These are phyloP conservation scores for Avena eriantha DNA, from an alignment of 176 grass and related monocot species.

Conservation along the genomic window DNA sequence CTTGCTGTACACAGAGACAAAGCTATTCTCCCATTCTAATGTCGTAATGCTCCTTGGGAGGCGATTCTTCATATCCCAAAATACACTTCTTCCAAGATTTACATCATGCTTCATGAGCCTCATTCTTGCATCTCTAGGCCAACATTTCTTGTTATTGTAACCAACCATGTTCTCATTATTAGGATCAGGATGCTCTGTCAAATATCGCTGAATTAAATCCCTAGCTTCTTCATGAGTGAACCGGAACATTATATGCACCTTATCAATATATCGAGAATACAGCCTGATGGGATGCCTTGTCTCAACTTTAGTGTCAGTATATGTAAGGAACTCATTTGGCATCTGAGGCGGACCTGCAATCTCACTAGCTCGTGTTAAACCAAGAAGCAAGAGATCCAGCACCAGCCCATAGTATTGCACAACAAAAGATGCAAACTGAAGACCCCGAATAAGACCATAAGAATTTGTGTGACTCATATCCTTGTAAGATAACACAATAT, in stretches of 20 bases:
- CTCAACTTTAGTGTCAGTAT: conserved; percentile 87
- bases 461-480: conserved; percentile 99
- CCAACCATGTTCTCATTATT: conserved; percentile 99
- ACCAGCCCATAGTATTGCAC: conserved; percentile 95
- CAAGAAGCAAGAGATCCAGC: conserved; percentile 90
- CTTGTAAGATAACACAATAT: conserved; percentile 54
- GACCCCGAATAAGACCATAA: conserved; percentile 93
- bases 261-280: conserved; percentile 96
- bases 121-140: conserved; percentile 99
- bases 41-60: conserved; percentile 63
- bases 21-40: conserved; percentile 81
- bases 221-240: conserved; percentile 97
- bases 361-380: conserved; percentile 91
- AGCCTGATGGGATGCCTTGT: conserved; percentile 90
- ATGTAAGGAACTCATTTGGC: conserved; percentile 99
- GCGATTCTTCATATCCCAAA: conserved; percentile 99
- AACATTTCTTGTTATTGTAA: conserved; percentile 98
- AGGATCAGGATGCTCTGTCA: conserved; percentile 97
- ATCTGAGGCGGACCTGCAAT: conserved; percentile 90
- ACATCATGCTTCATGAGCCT: conserved; percentile 99
- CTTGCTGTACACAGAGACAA: conserved; percentile 97
- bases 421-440: conserved; percentile 99
- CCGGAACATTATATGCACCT: conserved; percentile 92
- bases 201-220: conserved; percentile 90
- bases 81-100: conserved; percentile 97